Percentiles rank a stretch among this genome's conserved stretches.
Evolutionary conservation across 306 rosid species (phyloP).

Genomic region (Parietaria judaica): DNA sequence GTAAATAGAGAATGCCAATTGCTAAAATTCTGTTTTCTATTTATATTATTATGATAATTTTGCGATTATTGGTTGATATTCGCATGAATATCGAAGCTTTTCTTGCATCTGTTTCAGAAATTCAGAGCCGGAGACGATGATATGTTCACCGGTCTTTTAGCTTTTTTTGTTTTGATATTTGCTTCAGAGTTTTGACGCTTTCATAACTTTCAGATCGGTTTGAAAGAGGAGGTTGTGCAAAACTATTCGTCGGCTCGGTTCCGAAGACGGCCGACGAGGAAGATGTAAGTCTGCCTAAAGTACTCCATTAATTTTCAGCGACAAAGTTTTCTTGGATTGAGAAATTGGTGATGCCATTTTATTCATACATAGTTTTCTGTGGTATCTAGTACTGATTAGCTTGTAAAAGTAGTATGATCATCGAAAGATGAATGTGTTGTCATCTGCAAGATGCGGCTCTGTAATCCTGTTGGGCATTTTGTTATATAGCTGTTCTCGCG

Average conservation of each 20-base stretch:
- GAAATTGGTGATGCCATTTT: not conserved
- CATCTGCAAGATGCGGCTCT: no score
- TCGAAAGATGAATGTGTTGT: not conserved
- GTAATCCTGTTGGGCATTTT: not conserved
- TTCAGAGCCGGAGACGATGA: no score
- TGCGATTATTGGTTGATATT: no score
- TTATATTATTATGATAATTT: no score
- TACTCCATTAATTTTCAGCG: not conserved
- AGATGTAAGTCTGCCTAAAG: slow-evolving; percentile 41
- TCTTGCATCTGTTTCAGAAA: no score
- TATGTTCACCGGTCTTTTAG: no score
- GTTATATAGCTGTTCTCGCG: not conserved
- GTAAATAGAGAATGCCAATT: slow-evolving; percentile 15
- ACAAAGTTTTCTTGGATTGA: not conserved
- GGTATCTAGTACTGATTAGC: not conserved
- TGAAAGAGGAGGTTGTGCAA: slow-evolving; percentile 65
- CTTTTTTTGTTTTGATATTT: no score
- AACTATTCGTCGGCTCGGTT: slow-evolving; percentile 89
- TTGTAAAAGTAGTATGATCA: not conserved
- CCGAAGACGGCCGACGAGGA: slow-evolving; percentile 86
- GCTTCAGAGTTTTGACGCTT: no score
- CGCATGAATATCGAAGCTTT: not conserved
- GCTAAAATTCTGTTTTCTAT: no score
- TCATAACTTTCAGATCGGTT: slow-evolving; percentile 34
- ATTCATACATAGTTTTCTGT: not conserved